These are phyloP conservation scores for Trichoderma gracile DNA, from an alignment of 2,329 filamentous ascomycete species.

Conservation along the genomic window DNA sequence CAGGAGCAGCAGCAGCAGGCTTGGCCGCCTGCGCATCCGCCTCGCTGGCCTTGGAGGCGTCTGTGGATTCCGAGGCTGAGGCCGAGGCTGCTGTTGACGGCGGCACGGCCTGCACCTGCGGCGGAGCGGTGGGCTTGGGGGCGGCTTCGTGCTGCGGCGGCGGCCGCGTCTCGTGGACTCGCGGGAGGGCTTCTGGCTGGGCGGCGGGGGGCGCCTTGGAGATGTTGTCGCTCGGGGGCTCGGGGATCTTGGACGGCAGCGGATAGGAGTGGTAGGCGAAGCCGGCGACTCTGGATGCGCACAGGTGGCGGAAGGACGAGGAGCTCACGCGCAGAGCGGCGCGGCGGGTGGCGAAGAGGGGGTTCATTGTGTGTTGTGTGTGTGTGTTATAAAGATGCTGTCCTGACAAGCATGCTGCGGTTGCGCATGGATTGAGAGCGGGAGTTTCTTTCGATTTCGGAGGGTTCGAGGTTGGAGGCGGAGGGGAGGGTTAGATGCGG, in stretches of 20 bases:
- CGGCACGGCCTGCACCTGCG: constrained; percentile 25
- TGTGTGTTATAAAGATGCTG: constrained; percentile 32
- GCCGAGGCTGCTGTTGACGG: constrained; percentile 26
- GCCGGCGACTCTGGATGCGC: constrained; percentile 37
- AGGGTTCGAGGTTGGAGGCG: constrained; percentile 9
- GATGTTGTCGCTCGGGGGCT: constrained; percentile 45
- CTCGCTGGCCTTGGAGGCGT: constrained; percentile 50
- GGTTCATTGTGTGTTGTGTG: constrained; percentile 45
- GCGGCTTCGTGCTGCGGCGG: constrained; percentile 36
- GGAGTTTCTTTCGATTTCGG: constrained; percentile 1
- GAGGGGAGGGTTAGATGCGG: constrained; percentile 17
- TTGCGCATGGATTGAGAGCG: too few species aligned
- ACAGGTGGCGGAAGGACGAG: constrained; percentile 46
- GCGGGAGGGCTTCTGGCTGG: constrained; percentile 48
- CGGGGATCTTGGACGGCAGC: constrained; percentile 46
- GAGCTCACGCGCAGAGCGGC: constrained; percentile 45
- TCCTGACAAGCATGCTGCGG: constrained; percentile 17
- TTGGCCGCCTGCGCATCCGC: constrained; percentile 67
- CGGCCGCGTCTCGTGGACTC: constrained; percentile 55
- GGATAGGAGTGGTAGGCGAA: constrained; percentile 55
- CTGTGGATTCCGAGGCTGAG: constrained; percentile 25
- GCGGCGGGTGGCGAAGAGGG: constrained; percentile 44
- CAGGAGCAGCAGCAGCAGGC: too few species aligned
- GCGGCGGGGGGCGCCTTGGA: constrained; percentile 51
- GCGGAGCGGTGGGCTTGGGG: constrained; percentile 26